Base-by-base conservation (phyloP, 805 yeast genomes). In the Metschnikowia lunata region DNA sequence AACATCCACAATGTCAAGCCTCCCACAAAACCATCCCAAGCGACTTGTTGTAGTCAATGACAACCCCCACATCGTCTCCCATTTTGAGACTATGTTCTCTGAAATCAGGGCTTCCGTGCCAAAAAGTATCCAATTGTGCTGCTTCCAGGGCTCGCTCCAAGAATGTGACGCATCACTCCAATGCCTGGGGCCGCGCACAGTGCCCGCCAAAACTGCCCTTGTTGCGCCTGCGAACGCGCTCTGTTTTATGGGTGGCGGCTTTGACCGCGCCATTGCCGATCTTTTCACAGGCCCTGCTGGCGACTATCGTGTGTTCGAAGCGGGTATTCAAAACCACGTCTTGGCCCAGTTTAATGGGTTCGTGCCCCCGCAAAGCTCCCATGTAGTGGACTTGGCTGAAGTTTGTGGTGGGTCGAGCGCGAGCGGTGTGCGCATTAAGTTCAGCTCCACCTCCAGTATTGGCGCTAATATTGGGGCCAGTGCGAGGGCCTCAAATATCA, bases 161-260 rank as follows among this genome's bases (percentile, higher is more conserved):
- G 23, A 18, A 5, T 18, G 23, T 5, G 23, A 18, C 4, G 23
- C 23, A 18, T 3, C 23, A 18, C 23, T 18, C 23, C 23, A 18
- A 5, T 3, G 23, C 23, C 23, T 3, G 23, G 23, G 5, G 23
- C 23, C 23, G 23, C 23, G 23, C 23, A 18, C 23, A 3, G 23
- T 18, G 23, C 23, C 23, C 23, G 13, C 31, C 3, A 36, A 33
- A 15, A 46, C 56, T 4, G 55, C 59, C 9, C 40, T 57, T 1
- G 51, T 56, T 10, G 44, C 64, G 9, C 64, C 66, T 0, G 48
- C 58, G 11, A 61, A 61, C 50, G 55, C 62, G 9, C 47, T 57
- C n/a, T 41, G 55, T 13, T 59, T 50, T 39, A 61, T 62, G 66
- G 60, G 61, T 11, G 63, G 51, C 6, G 66, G 65, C n/a, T 61